Evolutionary conservation across 441 rosid species (phyloP).

Genomic region (Capsella rubella): DNA sequence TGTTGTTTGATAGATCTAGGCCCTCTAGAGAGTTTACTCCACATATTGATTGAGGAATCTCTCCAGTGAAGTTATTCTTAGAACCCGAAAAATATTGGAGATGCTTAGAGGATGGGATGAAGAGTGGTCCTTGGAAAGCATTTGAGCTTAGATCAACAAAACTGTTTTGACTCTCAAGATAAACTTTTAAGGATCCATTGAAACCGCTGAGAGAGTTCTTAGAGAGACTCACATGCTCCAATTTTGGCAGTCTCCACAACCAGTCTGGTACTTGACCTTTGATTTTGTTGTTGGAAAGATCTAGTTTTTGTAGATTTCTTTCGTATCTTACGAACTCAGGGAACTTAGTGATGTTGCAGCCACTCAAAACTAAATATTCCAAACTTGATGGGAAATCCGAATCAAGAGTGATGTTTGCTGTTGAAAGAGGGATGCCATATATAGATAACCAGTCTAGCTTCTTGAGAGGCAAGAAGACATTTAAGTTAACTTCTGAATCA

Average conservation of each 20-base stretch:
- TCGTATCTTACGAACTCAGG: background rate
- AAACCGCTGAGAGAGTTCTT: slow-evolving; percentile 34
- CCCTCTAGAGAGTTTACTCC: background rate
- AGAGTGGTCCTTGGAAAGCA: background rate
- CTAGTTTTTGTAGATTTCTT: background rate
- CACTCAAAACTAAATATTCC: accelerated
- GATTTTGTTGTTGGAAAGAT: slow-evolving; percentile 44
- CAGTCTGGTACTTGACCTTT: slow-evolving; percentile 50
- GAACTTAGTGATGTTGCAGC: background rate
- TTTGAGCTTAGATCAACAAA: background rate
- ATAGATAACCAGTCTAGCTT: background rate
- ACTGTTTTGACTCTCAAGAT: background rate
- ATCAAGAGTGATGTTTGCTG: background rate
- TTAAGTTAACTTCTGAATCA: background rate
- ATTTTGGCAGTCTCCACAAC: slow-evolving; percentile 46
- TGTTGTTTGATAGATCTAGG: slow-evolving; percentile 54
- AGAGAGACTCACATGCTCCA: slow-evolving; percentile 44
- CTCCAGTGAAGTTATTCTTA: slow-evolving; percentile 36
- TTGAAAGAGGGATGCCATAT: background rate
- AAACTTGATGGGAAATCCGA: background rate
- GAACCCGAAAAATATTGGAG: slow-evolving; percentile 31
- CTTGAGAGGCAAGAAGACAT: background rate
- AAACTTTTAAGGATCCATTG: background rate
- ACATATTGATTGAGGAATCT: slow-evolving; percentile 53
- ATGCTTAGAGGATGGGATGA: background rate